phyloP scores from a whole-genome alignment of 2,329 filamentous ascomycete species.

The Xylaria sp. region DNA sequence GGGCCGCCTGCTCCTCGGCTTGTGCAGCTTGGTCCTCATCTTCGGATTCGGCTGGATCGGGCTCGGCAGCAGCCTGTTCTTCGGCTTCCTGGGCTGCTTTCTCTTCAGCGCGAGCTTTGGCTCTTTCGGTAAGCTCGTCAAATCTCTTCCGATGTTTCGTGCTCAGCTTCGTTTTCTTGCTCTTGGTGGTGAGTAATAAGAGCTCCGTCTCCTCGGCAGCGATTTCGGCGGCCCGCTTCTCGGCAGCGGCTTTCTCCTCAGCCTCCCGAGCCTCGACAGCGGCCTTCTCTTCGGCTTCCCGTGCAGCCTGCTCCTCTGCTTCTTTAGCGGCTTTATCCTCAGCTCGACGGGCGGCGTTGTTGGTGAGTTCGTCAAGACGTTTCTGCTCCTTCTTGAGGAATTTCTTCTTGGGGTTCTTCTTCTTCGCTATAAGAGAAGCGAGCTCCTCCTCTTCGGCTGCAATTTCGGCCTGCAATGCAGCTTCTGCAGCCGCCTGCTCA shows the following conservation, averaged over 20 bases:
- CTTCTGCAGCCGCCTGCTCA: slow-evolving; percentile 39
- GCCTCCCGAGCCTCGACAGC: slow-evolving; percentile 7
- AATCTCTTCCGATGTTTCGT: slow-evolving; percentile 37
- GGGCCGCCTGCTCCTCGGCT: slow-evolving; percentile 23
- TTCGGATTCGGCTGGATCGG: slow-evolving; percentile 31
- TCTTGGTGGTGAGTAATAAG: slow-evolving; percentile 33
- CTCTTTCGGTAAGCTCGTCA: slow-evolving; percentile 26
- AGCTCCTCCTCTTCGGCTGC: slow-evolving; percentile 46
- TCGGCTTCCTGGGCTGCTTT: slow-evolving; percentile 17
- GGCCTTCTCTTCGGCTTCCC: slow-evolving; percentile 22
- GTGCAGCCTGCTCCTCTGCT: slow-evolving; percentile 35
- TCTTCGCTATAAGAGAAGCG: slow-evolving; percentile 35
- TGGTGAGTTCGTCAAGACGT: slow-evolving; percentile 40
- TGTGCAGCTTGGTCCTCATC: slow-evolving; percentile 36
- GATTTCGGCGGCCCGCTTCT: slow-evolving; percentile 26
- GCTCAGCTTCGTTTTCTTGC: slow-evolving; percentile 42
- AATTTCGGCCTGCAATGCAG: slow-evolving; percentile 37
- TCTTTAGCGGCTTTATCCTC: slow-evolving; percentile 41
- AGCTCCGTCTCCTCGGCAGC: slow-evolving; percentile 32
- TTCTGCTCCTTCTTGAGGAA: slow-evolving; percentile 35
- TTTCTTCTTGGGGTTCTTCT: slow-evolving; percentile 32
- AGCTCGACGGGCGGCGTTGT: slow-evolving; percentile 36
- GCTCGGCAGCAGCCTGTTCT: not conserved
- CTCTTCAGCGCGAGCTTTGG: slow-evolving; percentile 21
- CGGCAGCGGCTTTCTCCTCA: slow-evolving; percentile 16